Base-by-base conservation (phyloP, 2,329 filamentous ascomycete species). In the Lachnellula arida region DNA sequence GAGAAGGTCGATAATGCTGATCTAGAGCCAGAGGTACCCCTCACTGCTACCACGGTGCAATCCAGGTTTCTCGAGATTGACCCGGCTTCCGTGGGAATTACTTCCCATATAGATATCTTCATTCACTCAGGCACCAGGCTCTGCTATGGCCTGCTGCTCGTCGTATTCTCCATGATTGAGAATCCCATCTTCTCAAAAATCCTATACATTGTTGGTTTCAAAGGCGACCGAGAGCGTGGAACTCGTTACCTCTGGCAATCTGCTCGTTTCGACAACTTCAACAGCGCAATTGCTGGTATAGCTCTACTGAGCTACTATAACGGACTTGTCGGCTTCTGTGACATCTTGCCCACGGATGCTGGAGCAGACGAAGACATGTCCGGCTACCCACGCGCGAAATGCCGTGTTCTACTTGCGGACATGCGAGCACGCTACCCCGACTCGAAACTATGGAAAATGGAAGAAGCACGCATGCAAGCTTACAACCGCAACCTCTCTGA, bases 161-260 rank as follows among this genome's bases (percentile, higher is more conserved):
- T 97, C 1, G 78, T 97, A 53, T 85, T 97, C n/a, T 95, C 91
- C 12, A 88, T 97, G 75, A 85, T 97, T 0, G 68, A 70, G 17
- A 95, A 94, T 0, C 94, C 94, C 0, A 84, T 92, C 0, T 96
- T 97, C 71, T 87, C 84, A n/a, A 88, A 85, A 54, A 81, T 99
- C 1, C 78, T 97, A 4, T 89, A 87, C 57, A 87, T 97, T 43
- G 88, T 97, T 32, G 94, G 94, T 1, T 97, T 97, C 74, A 86
- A 84, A 59, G 94, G 94, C 34, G 92, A 97, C 69, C 86, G 92
- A 44, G 84, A 90, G 59, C 81, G 87, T 40, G 94, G 92, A 9
- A 79, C 97, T 34, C 78, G 81, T 40, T 88, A 97, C 82, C 82
- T 99, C 4, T 99, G 94, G 94, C 86, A 89, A 69, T 89, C 91